Evolutionary conservation across 495 filamentous ascomycete genomes (phyloP).

Genomic region (Neurospora tetrasperma): DNA sequence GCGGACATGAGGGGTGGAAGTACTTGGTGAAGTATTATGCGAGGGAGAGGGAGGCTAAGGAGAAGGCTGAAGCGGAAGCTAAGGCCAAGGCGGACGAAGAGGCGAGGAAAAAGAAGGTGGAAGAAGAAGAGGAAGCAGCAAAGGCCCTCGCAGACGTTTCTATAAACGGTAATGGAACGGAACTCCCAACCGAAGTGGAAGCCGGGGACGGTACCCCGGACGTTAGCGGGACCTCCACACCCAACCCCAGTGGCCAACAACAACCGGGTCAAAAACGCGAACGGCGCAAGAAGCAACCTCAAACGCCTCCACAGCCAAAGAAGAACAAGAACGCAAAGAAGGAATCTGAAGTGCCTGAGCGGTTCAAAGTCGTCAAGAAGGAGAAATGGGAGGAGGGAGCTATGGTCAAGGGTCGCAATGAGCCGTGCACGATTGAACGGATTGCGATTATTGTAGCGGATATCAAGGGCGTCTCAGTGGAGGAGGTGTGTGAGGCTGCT

Average conservation of each 20-base stretch:
- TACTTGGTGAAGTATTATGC: constrained; percentile 33
- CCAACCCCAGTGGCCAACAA: not conserved
- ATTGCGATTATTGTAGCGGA: constrained; percentile 81
- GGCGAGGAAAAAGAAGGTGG: not conserved
- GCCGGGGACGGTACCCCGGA: not conserved
- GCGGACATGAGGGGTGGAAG: constrained; percentile 52
- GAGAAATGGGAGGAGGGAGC: constrained; percentile 74
- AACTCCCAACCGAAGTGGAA: not conserved
- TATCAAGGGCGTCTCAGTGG: constrained; percentile 66
- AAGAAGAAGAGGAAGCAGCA: not conserved
- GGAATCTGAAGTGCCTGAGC: constrained; percentile 34
- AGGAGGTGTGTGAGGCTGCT: constrained; percentile 77
- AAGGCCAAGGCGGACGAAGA: not conserved
- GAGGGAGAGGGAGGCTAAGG: not conserved
- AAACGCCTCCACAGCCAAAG: constrained; percentile 12
- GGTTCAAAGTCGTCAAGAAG: constrained; percentile 64
- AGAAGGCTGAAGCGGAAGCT: not conserved
- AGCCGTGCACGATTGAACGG: constrained; percentile 70
- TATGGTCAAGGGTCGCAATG: constrained; percentile 89
- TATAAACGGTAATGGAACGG: not conserved
- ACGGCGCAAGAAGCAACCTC: constrained; percentile 9
- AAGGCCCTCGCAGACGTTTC: not conserved
- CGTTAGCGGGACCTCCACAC: not conserved
- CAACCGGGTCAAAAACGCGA: not conserved
- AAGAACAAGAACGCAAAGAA: constrained; percentile 35